A percentile compares a stretch with the other conserved stretches of the same genome.
Conservation (phyloP, 768 basidiomycete species). For the Tephrocybe sp. region DNA sequence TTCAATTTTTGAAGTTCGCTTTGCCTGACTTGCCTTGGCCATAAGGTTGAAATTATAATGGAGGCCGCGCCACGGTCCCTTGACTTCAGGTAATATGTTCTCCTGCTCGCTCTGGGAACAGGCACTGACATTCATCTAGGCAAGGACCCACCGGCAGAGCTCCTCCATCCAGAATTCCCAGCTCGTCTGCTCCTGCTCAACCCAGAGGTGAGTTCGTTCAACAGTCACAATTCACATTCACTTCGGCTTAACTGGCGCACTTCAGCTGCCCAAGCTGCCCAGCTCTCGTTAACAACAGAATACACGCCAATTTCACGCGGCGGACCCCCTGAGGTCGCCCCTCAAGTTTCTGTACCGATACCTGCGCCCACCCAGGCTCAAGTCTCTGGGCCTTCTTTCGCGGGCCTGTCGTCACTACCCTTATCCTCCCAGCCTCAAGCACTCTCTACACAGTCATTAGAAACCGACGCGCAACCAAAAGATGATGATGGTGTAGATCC, state of each 20-base stretch:
- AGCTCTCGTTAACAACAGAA: conserved; percentile 74
- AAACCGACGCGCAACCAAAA: conserved; percentile 11
- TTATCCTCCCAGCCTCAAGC: conserved; percentile 15
- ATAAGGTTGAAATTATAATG: conserved; percentile 93
- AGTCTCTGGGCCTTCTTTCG: conserved; percentile 18
- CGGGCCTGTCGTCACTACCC: conserved; percentile 5
- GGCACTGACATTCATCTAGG: conserved; percentile 22
- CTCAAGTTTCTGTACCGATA: conserved; percentile 3
- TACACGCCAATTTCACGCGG: conserved; percentile 75
- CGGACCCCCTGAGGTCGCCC: conserved; percentile 30
- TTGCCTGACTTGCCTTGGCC: conserved; percentile 1
- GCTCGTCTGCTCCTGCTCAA: conserved; percentile 29
- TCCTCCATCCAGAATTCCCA: conserved; percentile 28
- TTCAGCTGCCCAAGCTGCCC: conserved; percentile 33
- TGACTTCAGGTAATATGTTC: conserved; percentile 64
- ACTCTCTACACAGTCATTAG: conserved; percentile 10
- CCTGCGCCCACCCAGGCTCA: conserved; percentile 18
- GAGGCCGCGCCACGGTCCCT: conserved; percentile 71
- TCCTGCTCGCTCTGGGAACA: not conserved
- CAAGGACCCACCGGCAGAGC: conserved; percentile 34
- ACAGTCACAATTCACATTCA: not conserved
- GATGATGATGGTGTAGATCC: conserved; percentile 61
- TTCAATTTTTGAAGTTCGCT: not conserved
- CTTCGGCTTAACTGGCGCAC: conserved; percentile 6
- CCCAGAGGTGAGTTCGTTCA: conserved; percentile 28